Percentiles rank a stretch among this genome's conserved stretches.
phyloP scores from a whole-genome alignment of 129 eudicot species.

The Kitagawia praeruptora region DNA sequence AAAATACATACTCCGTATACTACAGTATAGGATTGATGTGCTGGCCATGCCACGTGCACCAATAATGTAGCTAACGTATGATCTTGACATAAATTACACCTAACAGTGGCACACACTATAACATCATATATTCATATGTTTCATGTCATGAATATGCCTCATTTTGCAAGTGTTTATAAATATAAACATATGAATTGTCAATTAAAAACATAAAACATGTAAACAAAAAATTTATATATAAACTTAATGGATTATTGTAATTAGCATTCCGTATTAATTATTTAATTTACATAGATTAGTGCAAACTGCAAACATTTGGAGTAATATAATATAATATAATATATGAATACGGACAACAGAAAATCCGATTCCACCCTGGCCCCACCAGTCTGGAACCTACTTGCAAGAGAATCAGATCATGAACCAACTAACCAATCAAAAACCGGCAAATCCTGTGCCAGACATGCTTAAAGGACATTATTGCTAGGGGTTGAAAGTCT shows the following conservation, averaged over 20 bases:
- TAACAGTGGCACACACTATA: background rate
- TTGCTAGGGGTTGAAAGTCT: background rate
- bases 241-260: too few species aligned
- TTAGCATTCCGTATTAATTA: too few species aligned
- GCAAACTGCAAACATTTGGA: background rate
- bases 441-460: background rate
- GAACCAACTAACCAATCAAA: background rate
- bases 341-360: background rate
- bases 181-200: background rate
- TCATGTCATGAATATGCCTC: background rate
- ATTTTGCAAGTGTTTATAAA: too few species aligned
- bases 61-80: background rate
- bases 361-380: background rate
- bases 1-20: background rate
- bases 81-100: background rate
- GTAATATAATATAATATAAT: background rate
- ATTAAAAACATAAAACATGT: background rate
- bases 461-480: background rate
- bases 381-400: background rate
- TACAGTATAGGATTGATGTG: background rate
- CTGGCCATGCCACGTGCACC: conserved; percentile 5
- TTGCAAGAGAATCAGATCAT: conserved; percentile 5
- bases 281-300: too few species aligned
- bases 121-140: background rate
- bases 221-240: too few species aligned